Percentiles rank a stretch among this genome's conserved stretches.
Conservation (phyloP, 1,284 basidiomycete species). For the Mixia osmundae region DNA sequence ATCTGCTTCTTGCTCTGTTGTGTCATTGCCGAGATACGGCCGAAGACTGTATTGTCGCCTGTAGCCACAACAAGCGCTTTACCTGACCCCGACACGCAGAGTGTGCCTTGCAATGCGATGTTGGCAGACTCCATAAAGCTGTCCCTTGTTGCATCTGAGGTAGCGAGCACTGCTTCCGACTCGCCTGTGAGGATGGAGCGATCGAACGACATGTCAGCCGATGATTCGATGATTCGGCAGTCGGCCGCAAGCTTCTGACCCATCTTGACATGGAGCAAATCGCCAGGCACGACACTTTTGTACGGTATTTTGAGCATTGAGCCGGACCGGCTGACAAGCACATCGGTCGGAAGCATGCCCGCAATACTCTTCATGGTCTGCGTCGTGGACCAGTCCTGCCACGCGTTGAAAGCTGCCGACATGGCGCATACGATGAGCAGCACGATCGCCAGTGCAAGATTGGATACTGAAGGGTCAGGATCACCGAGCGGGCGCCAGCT, state of each 20-base stretch:
- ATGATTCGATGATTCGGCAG: conserved; percentile 28
- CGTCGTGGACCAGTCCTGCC: conserved; percentile 26
- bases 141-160: conserved; percentile 30
- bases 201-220: conserved; percentile 35
- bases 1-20: conserved; percentile 26
- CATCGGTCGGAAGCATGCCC: conserved; percentile 25
- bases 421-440: conserved; percentile 27
- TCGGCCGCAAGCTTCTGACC: conserved; percentile 29
- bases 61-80: conserved; percentile 22
- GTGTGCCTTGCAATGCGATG: conserved; percentile 38
- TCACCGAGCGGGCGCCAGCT: conserved; percentile 28
- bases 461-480: conserved; percentile 25
- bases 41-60: conserved; percentile 33
- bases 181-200: conserved; percentile 40
- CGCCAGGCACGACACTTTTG: conserved; percentile 23
- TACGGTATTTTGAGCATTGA: conserved; percentile 17
- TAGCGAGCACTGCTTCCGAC: conserved; percentile 32
- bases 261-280: conserved; percentile 23
- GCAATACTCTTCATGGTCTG: conserved; percentile 27
- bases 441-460: conserved; percentile 27
- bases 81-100: conserved; percentile 35
- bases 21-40: conserved; percentile 36
- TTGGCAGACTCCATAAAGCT: conserved; percentile 37
- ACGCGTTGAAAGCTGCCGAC: conserved; percentile 28
- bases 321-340: conserved; percentile 24